Conservation (phyloP, 768 basidiomycete genomes). For the Neoboletus subvelutipes region DNA sequence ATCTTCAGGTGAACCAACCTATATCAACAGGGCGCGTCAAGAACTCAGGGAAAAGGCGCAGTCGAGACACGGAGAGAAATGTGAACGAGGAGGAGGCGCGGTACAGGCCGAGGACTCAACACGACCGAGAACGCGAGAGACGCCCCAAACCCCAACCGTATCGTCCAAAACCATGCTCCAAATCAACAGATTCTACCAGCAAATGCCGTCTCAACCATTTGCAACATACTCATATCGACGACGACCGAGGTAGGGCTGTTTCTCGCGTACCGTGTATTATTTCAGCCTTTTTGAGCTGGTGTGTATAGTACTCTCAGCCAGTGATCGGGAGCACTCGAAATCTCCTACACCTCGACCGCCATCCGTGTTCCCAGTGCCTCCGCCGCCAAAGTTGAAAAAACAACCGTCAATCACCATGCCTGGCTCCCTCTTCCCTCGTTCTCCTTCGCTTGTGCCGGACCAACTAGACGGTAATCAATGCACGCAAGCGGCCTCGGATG, state of each 20-base stretch:
- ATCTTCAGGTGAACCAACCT: slow-evolving; percentile 17
- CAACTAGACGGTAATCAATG: slow-evolving; percentile 12
- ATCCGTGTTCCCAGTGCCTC: slow-evolving; percentile 23
- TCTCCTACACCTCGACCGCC: slow-evolving; percentile 18
- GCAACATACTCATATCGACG: neutral
- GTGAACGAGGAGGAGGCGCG: slow-evolving; percentile 14
- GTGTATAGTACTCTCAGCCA: slow-evolving; percentile 22
- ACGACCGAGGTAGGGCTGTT: slow-evolving; percentile 22
- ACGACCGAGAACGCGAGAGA: slow-evolving; percentile 10
- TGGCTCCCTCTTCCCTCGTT: slow-evolving; percentile 73
- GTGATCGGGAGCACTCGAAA: slow-evolving; percentile 20
- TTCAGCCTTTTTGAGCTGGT: slow-evolving; percentile 4
- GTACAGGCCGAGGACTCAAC: slow-evolving; percentile 7
- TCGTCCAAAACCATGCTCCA: slow-evolving; percentile 23
- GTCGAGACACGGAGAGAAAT: slow-evolving; percentile 10
- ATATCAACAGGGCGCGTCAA: slow-evolving; percentile 12
- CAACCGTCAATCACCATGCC: slow-evolving; percentile 67
- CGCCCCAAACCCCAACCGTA: slow-evolving; percentile 3
- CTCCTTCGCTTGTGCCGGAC: slow-evolving; percentile 58
- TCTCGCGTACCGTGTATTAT: neutral
- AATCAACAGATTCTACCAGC: slow-evolving; percentile 14
- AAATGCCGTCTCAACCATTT: slow-evolving; percentile 1
- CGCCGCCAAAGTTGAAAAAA: slow-evolving; percentile 32
- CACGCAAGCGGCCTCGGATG: neutral
- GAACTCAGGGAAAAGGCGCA: slow-evolving; percentile 5